These are phyloP conservation scores for Hippophae rhamnoides DNA, from an alignment of 306 rosid species.

Conservation along the genomic window DNA sequence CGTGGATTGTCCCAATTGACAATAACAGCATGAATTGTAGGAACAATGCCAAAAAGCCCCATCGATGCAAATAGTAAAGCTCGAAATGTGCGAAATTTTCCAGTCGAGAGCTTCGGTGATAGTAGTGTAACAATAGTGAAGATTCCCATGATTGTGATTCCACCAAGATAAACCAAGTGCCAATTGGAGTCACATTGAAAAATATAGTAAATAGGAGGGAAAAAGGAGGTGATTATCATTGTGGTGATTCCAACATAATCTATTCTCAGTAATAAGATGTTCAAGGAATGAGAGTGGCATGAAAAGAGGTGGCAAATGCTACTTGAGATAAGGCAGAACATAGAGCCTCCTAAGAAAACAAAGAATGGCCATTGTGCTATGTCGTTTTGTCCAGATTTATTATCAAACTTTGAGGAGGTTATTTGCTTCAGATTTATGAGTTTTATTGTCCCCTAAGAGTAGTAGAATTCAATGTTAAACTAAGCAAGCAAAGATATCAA, in stretches of 20 bases:
- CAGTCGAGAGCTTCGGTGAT: slow-evolving; percentile 47
- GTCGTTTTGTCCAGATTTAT: background rate
- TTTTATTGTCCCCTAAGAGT: slow-evolving; percentile 42
- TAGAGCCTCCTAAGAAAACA: slow-evolving; percentile 75
- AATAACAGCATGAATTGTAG: slow-evolving; percentile 63
- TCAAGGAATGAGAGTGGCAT: slow-evolving; percentile 63
- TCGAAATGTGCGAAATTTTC: slow-evolving; percentile 48
- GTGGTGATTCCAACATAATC: slow-evolving; percentile 74
- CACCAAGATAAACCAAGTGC: slow-evolving; percentile 72
- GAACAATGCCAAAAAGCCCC: slow-evolving; percentile 91
- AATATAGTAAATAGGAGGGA: slow-evolving; percentile 89
- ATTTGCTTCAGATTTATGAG: slow-evolving; percentile 41
- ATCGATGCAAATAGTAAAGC: slow-evolving; percentile 75
- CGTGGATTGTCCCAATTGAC: slow-evolving; percentile 77
- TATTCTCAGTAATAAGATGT: slow-evolving; percentile 46
- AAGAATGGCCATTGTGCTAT: slow-evolving; percentile 79
- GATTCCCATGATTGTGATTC: slow-evolving; percentile 73
- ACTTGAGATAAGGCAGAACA: slow-evolving; percentile 93
- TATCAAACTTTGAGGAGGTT: slow-evolving; percentile 32
- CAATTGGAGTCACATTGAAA: slow-evolving; percentile 79
- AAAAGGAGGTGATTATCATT: slow-evolving; percentile 93
- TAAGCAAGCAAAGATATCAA: background rate
- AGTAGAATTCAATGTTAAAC: background rate
- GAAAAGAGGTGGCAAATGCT: slow-evolving; percentile 88
- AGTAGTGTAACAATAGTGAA: slow-evolving; percentile 62